Conservation (phyloP, 2,329 filamentous ascomycete genomes). For the Pseudofabraea citricarpa region DNA sequence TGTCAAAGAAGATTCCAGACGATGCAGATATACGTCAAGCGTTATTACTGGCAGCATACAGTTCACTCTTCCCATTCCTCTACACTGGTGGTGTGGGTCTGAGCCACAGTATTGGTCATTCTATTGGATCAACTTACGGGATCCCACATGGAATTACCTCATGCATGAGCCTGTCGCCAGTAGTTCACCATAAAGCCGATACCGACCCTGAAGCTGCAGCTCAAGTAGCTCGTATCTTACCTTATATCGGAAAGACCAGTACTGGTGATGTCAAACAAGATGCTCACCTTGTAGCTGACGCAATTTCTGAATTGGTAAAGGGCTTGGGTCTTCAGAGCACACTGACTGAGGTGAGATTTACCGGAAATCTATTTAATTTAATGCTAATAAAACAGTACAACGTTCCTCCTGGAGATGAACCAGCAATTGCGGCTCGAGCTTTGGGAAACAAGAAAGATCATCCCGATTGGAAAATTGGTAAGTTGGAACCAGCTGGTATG, state of each 20-base stretch:
- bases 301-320: conserved; percentile 37
- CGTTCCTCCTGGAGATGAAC: conserved; percentile 15
- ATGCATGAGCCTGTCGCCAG: conserved; percentile 48
- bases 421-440: conserved; percentile 14
- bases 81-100: conserved; percentile 46
- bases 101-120: conserved; percentile 42
- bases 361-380: conserved; percentile 30
- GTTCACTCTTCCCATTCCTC: conserved; percentile 43
- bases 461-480: conserved; percentile 14
- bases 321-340: conserved; percentile 38
- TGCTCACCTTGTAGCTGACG: conserved; percentile 38
- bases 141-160: conserved; percentile 53
- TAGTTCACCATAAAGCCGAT: conserved; percentile 46
- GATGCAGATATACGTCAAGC: conserved; percentile 44
- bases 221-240: conserved; percentile 38
- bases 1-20: conserved; percentile 38
- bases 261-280: conserved; percentile 36
- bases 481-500: too few relatives aligned
- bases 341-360: conserved; percentile 39
- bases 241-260: conserved; percentile 34
- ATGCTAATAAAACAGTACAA: conserved; percentile 11
- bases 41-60: conserved; percentile 47
- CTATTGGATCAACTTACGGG: conserved; percentile 46
- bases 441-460: conserved; percentile 14
- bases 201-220: conserved; percentile 35